Evolutionary conservation across 2,329 filamentous ascomycete genomes (phyloP).

Genomic region (Epichloe hybrida): DNA sequence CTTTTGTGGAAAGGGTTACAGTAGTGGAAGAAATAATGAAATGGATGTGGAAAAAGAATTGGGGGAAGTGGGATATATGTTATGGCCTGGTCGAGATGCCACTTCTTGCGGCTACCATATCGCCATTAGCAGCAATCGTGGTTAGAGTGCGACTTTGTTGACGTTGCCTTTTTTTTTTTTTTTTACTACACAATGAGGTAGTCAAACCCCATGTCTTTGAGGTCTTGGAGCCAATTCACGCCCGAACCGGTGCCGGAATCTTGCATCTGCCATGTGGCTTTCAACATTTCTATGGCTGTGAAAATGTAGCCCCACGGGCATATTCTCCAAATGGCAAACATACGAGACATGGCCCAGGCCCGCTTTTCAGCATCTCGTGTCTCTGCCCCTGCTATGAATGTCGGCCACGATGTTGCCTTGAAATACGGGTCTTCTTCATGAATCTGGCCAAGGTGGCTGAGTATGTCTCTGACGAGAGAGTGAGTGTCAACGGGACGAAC

Average conservation of each 20-base stretch:
- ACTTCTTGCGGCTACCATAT: no score
- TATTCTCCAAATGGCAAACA: conserved; percentile 29
- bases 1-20: not conserved
- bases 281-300: conserved; percentile 34
- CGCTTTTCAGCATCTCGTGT: conserved; percentile 32
- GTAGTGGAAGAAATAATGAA: not conserved
- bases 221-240: conserved; percentile 28
- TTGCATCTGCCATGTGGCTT: conserved; percentile 32
- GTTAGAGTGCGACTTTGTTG: not conserved
- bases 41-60: not conserved
- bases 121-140: not conserved
- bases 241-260: conserved; percentile 16
- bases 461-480: conserved; percentile 34
- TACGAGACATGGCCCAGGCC: conserved; percentile 36
- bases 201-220: conserved; percentile 30
- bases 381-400: conserved; percentile 44
- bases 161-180: not conserved
- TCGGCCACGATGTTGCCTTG: conserved; percentile 47
- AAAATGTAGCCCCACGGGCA: conserved; percentile 39
- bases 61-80: not conserved
- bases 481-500: conserved; percentile 26
- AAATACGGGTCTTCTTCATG: conserved; percentile 36
- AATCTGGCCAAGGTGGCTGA: conserved; percentile 36
- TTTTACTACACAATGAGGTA: conserved; percentile 29
- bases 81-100: no score